Base-by-base conservation (phyloP, 2,329 filamentous ascomycete species). In the Pseudopyrenochaeta lycopersici region DNA sequence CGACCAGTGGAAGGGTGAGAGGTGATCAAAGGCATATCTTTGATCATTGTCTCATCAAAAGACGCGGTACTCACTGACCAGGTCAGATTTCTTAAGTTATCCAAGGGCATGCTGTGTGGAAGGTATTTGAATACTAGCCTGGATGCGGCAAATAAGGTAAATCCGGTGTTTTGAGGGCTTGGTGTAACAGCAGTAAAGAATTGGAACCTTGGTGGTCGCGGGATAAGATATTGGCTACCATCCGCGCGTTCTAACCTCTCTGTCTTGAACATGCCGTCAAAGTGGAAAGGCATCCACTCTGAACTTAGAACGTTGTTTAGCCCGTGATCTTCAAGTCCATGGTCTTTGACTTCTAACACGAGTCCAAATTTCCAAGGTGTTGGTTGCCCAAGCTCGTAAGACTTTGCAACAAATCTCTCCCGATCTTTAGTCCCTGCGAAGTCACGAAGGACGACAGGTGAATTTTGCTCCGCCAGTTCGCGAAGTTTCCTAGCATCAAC, bases 281-380 rank as follows among this genome's bases (percentile, higher is more conserved):
- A 86, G 57, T 86, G 84, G 67, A 84, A 83, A 0, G 84, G 83
- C 82, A 85, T 84, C 61, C 79, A 80, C 50, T 68, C 66, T 6
- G 59, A 74, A 0, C 81, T 83, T 1, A 84, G 70, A 1, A 85
- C 82, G 30, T 85, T 85, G 59, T 85, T 85, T 15, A 81, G 65
- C 0, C 78, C 78, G 6, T 76, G 70, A 0, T 77, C 76, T 4
- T 81, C 74, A 1, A 68, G 78, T 46, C 82, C 84, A 10, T 82
- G 83, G 46, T 88, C 84, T 59, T 87, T 85, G 0, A 87, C 85
- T 53, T 86, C 84, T 2, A 85, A 85, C 7, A 88, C 75, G 65
- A 87, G 84, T 0, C 82, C 84, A 47, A 84, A 85, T 50, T 80
- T 84, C 84, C 83, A 85, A 0, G 81, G 78, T 6, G 78, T 64